Conservation (phyloP, 2,329 filamentous ascomycete genomes). For the Penicillium sp. region DNA sequence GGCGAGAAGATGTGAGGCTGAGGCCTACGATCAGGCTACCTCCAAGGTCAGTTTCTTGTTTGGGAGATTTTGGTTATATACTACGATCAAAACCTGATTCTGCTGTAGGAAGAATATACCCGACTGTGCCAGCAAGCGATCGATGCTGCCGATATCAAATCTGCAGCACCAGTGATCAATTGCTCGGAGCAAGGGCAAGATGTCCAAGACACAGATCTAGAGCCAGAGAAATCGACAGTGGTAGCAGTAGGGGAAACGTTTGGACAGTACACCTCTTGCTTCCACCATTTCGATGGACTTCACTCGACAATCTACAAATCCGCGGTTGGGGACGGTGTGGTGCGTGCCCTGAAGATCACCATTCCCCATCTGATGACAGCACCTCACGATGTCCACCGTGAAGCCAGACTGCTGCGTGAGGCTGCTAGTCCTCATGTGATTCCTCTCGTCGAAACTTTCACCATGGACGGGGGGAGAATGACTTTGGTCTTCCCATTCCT, state of each 20-base stretch:
- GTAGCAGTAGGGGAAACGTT: slow-evolving; percentile 42
- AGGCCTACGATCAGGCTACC: slow-evolving; percentile 40
- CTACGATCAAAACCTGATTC: slow-evolving; percentile 17
- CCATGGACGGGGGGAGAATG: slow-evolving; percentile 68
- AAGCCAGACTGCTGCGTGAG: slow-evolving; percentile 73
- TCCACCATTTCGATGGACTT: slow-evolving; percentile 65
- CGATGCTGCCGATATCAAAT: slow-evolving; percentile 29
- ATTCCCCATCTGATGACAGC: slow-evolving; percentile 69
- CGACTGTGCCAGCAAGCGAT: slow-evolving; percentile 43
- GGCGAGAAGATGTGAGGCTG: slow-evolving; percentile 65
- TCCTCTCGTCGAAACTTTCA: slow-evolving; percentile 70
- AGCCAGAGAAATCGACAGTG: slow-evolving; percentile 20
- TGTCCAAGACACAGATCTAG: slow-evolving; percentile 14
- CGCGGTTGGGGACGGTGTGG: slow-evolving; percentile 41
- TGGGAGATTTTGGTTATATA: background rate
- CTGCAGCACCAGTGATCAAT: slow-evolving; percentile 26
- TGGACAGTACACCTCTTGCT: slow-evolving; percentile 59
- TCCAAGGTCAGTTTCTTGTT: slow-evolving; percentile 36
- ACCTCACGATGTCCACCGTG: slow-evolving; percentile 80
- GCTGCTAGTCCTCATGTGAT: slow-evolving; percentile 62
- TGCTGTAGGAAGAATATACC: slow-evolving; percentile 58
- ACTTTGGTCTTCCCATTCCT: slow-evolving; percentile 86
- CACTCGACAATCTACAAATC: slow-evolving; percentile 83
- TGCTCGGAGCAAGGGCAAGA: slow-evolving; percentile 22
- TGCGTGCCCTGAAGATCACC: slow-evolving; percentile 83